Evolutionary conservation across 1,284 basidiomycete genomes (phyloP).

Genomic region (Rhodotorula sp.): DNA sequence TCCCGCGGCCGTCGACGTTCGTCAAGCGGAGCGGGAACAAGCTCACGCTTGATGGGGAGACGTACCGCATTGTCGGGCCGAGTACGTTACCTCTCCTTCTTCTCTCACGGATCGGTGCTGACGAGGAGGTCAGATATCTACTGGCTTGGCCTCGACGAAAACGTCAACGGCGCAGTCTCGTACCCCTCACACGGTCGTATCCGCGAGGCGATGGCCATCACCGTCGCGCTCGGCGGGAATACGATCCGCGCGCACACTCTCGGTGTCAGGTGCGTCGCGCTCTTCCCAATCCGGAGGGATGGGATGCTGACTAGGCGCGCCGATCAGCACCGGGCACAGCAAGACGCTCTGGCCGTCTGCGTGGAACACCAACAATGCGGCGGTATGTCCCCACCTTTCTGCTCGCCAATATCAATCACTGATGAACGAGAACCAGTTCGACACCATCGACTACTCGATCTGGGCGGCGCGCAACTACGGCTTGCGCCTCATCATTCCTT

Average conservation of each 20-base stretch:
- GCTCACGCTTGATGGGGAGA: conserved; percentile 35
- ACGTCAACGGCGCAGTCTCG: conserved; percentile 45
- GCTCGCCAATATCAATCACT: background rate
- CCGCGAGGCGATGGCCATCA: conserved; percentile 48
- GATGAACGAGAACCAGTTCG: conserved; percentile 36
- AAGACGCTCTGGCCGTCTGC: conserved; percentile 38
- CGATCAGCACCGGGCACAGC: conserved; percentile 40
- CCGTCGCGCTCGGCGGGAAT: conserved; percentile 51
- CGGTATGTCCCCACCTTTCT: conserved; percentile 29
- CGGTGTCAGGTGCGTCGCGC: conserved; percentile 41
- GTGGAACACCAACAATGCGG: conserved; percentile 47
- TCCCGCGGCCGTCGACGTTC: conserved; percentile 33
- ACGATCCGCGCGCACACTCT: conserved; percentile 51
- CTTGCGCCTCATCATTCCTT: conserved; percentile 51
- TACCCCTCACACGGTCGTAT: conserved; percentile 50
- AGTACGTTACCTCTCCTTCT: conserved; percentile 21
- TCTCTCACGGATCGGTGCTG: background rate
- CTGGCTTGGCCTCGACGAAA: conserved; percentile 47
- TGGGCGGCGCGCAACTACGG: conserved; percentile 51
- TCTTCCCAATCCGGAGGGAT: accelerated
- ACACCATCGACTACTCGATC: conserved; percentile 52
- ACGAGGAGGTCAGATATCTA: conserved; percentile 40
- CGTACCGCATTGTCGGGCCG: conserved; percentile 38
- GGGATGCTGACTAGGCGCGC: background rate
- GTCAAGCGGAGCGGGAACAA: conserved; percentile 26